A percentile compares a stretch with the other conserved stretches of the same genome.
Conservation (phyloP, 176 grass and related monocot genomes). For the Hsuehochloa calcarea region DNA sequence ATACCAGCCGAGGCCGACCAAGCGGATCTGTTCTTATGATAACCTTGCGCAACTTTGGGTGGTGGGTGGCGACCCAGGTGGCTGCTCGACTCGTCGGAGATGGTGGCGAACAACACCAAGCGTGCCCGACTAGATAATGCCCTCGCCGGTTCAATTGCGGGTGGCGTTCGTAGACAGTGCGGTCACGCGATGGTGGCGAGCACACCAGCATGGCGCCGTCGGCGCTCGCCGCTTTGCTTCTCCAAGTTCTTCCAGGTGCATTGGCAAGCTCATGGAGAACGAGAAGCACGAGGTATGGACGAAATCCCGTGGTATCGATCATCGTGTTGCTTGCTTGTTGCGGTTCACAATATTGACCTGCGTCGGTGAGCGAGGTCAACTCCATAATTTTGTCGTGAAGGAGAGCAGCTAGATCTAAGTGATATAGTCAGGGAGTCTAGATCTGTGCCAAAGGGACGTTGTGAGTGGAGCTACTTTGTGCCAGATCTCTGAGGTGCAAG, state of each 20-base stretch:
- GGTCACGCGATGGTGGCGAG: slow-evolving; percentile 52
- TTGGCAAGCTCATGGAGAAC: slow-evolving; percentile 99
- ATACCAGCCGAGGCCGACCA: too few species aligned
- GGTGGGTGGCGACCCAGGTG: too few species aligned
- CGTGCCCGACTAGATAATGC: too few species aligned
- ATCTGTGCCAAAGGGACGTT: slow-evolving; percentile 33
- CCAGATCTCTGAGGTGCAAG: slow-evolving; percentile 33
- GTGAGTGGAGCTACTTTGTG: slow-evolving; percentile 20
- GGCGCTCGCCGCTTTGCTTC: slow-evolving; percentile 87
- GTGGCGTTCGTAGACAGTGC: too few species aligned
- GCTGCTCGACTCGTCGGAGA: too few species aligned
- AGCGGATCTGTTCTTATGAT: too few species aligned
- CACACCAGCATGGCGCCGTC: slow-evolving; percentile 76
- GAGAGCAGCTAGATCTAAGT: slow-evolving; percentile 24
- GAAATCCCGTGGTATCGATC: slow-evolving; percentile 17
- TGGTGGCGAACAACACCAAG: too few species aligned
- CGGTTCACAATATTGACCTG: not conserved
- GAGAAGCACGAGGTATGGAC: slow-evolving; percentile 91
- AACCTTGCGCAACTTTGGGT: too few species aligned
- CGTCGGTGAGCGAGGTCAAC: not conserved
- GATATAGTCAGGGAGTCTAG: slow-evolving; percentile 1
- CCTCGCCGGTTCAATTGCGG: too few species aligned
- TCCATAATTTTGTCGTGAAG: not conserved
- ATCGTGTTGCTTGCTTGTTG: slow-evolving; percentile 15
- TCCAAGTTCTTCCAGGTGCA: slow-evolving; percentile 99